Evolutionary conservation across 2,329 filamentous ascomycete species (phyloP).

Genomic region (Xylariales sp.): DNA sequence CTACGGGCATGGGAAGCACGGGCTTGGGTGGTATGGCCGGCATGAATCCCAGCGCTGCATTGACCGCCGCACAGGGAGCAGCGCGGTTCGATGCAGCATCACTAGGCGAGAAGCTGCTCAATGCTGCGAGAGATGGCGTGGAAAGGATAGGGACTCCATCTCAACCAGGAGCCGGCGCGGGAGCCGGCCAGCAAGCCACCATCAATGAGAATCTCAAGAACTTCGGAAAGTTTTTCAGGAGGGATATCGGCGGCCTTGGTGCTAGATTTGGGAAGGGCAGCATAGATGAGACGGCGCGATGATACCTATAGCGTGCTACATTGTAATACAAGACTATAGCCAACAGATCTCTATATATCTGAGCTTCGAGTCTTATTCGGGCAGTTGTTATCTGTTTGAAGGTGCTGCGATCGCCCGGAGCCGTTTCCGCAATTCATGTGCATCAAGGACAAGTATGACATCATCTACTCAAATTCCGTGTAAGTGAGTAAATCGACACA

Average conservation of each 20-base stretch:
- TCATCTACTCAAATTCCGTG: constrained; percentile 1
- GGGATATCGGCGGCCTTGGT: constrained; percentile 76
- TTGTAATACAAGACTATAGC: no score
- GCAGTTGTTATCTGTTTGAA: no score
- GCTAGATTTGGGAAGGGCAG: constrained; percentile 64
- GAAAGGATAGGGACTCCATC: constrained; percentile 66
- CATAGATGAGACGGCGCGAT: constrained; percentile 12
- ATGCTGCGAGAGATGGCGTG: constrained; percentile 78
- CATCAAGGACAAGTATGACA: constrained; percentile 4
- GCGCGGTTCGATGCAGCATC: constrained; percentile 71
- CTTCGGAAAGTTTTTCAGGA: constrained; percentile 91
- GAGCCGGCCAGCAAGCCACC: constrained; percentile 52
- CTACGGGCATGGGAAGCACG: constrained; percentile 33
- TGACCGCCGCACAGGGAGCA: constrained; percentile 25
- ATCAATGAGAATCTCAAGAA: constrained; percentile 93
- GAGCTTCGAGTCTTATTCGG: background rate
- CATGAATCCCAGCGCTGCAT: constrained; percentile 32
- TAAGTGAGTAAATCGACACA: background rate
- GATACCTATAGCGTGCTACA: background rate
- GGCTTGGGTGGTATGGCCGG: constrained; percentile 38
- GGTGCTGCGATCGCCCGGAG: no score
- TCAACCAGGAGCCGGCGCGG: constrained; percentile 14
- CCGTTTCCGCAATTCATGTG: no score
- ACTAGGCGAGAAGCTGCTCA: constrained; percentile 83
- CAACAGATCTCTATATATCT: no score